Percentiles rank a stretch among this genome's conserved stretches.
These are phyloP conservation scores for Pleurozium schreberi DNA, from an alignment of 225 moss, liverwort and hornwort species.

Conservation along the genomic window DNA sequence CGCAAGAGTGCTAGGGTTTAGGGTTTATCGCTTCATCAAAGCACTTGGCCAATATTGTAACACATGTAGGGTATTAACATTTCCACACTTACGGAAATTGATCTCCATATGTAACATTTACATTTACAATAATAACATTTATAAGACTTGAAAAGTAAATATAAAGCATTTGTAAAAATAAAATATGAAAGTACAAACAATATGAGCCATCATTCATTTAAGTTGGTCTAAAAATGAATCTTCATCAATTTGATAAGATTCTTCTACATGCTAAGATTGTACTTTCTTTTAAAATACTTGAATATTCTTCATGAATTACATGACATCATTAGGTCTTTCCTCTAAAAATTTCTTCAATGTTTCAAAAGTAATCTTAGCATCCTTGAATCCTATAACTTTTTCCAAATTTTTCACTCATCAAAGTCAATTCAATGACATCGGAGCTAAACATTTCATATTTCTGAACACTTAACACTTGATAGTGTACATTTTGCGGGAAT, in stretches of 20 bases:
- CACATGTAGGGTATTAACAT: neutral
- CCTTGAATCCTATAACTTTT: neutral
- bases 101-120: neutral
- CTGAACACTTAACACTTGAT: neutral
- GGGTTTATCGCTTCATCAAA: neutral
- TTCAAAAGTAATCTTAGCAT: accelerated
- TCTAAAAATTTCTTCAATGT: neutral
- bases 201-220: neutral
- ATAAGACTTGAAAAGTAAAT: neutral
- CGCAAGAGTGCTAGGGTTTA: neutral
- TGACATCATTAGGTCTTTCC: neutral
- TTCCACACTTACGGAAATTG: neutral
- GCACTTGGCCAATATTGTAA: too few species aligned
- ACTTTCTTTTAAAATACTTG: neutral
- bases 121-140: neutral
- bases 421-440: neutral
- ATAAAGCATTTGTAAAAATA: neutral
- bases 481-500: accelerated
- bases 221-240: neutral
- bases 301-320: neutral
- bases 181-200: neutral
- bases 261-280: neutral
- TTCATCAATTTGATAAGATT: neutral
- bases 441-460: neutral
- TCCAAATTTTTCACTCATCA: neutral